Conservation (phyloP, 495 filamentous ascomycete species). For the Podospora appendiculata region DNA sequence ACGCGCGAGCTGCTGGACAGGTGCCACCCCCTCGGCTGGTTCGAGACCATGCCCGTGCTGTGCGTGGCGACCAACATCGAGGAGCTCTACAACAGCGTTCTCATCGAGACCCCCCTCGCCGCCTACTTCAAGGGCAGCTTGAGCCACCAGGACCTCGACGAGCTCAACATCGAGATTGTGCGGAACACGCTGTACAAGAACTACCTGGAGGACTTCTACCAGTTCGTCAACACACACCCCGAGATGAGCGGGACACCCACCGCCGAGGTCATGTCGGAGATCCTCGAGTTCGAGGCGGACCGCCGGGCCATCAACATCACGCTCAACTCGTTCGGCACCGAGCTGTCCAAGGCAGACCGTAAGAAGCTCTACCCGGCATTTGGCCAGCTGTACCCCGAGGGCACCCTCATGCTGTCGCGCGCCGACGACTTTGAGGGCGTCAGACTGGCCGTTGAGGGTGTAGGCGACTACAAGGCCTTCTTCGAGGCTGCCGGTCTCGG, state of each 20-base stretch:
- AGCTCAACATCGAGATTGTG: conserved; percentile 98
- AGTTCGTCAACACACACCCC: conserved; percentile 78
- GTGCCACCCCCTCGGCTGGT: conserved; percentile 97
- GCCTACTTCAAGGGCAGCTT: conserved; percentile 95
- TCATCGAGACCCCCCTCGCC: conserved; percentile 93
- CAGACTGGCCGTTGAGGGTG: conserved; percentile 81
- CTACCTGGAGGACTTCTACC: conserved; percentile 95
- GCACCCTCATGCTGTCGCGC: conserved; percentile 87
- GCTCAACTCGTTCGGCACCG: conserved; percentile 96
- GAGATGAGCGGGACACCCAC: conserved; percentile 85
- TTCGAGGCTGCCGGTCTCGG: conserved; percentile 85
- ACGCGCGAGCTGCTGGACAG: conserved; percentile 91
- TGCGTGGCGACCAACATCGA: conserved; percentile 98
- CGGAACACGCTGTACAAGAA: conserved; percentile 99
- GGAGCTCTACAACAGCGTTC: conserved; percentile 94
- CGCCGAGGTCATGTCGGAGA: conserved; percentile 86
- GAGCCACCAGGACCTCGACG: conserved; percentile 92
- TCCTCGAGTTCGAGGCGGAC: conserved; percentile 94
- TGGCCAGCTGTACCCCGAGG: conserved; percentile 85
- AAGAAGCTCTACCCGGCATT: conserved; percentile 95
- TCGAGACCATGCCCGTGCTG: conserved; percentile 96
- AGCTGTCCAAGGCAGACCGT: conserved; percentile 86
- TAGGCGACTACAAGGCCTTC: conserved; percentile 85
- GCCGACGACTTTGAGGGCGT: conserved; percentile 95
- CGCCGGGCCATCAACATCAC: conserved; percentile 98